Conservation (phyloP, 2,329 filamentous ascomycete species). For the Diplodia sapinea region DNA sequence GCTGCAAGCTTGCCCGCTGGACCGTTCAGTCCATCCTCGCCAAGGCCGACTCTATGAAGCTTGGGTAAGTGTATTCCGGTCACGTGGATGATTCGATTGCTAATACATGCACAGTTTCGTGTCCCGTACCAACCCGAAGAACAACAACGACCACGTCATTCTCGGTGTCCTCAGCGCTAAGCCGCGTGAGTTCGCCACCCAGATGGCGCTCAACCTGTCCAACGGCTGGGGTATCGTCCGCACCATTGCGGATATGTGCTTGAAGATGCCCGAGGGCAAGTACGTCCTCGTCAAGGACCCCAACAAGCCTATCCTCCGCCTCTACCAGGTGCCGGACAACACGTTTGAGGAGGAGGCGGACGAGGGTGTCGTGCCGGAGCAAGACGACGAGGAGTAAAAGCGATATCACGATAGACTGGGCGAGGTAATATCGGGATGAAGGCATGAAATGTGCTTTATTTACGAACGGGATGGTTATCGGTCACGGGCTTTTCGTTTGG, state of each 20-base stretch:
- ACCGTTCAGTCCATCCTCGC: constrained; percentile 96
- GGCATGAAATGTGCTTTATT: constrained; percentile 20
- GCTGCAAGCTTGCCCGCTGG: constrained; percentile 97
- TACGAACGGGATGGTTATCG: constrained; percentile 28
- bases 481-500: constrained; percentile 6
- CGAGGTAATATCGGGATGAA: constrained; percentile 19
- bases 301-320: constrained; percentile 91
- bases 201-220: constrained; percentile 97
- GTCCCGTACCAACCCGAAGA: constrained; percentile 89
- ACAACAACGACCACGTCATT: constrained; percentile 91
- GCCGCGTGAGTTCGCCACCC: constrained; percentile 91
- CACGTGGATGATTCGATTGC: constrained; percentile 27
- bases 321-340: constrained; percentile 87
- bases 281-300: constrained; percentile 85
- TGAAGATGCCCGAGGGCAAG: constrained; percentile 78
- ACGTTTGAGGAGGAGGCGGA: constrained; percentile 92
- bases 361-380: constrained; percentile 63
- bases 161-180: constrained; percentile 98
- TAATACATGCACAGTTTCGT: constrained; percentile 73
- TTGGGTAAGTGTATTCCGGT: constrained; percentile 69
- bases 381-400: constrained; percentile 60
- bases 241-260: constrained; percentile 94
- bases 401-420: not conserved
- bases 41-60: constrained; percentile 98
- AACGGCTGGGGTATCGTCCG: constrained; percentile 99